These are phyloP conservation scores for Medakamo hakoo DNA, from an alignment of 139 green algal genomes.

Conservation along the genomic window DNA sequence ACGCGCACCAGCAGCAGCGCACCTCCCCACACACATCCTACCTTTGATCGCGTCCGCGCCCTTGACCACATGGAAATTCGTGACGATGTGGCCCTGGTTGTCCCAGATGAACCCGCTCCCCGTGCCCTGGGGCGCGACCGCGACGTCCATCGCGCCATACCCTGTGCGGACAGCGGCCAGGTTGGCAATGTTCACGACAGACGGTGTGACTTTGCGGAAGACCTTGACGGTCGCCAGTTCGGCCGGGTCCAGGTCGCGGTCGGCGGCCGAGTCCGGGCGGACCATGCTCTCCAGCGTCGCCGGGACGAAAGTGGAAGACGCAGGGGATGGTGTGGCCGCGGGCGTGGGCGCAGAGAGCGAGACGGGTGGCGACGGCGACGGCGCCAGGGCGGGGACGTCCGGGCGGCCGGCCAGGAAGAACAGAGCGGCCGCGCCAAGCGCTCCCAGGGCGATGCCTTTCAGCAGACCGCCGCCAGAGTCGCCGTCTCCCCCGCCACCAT, in stretches of 20 bases:
- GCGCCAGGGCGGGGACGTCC: conserved; percentile 1
- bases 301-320: neutral
- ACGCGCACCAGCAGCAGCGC: neutral
- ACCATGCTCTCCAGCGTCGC: conserved; percentile 19
- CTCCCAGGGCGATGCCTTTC: neutral
- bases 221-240: conserved; percentile 28
- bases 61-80: conserved; percentile 48
- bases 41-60: conserved; percentile 17
- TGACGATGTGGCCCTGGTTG: conserved; percentile 51
- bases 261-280: conserved; percentile 1
- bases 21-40: neutral
- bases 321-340: neutral
- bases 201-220: conserved; percentile 35
- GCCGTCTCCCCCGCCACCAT: no score
- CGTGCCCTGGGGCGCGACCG: conserved; percentile 29
- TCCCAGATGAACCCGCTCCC: conserved; percentile 66
- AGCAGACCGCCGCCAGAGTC: no score
- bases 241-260: conserved; percentile 18
- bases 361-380: neutral
- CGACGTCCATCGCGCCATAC: conserved; percentile 23
- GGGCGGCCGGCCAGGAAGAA: neutral
- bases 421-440: neutral
- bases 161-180: conserved; percentile 7
- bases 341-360: conserved; percentile 2
- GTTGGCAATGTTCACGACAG: conserved; percentile 49